Evolutionary conservation across 2,329 filamentous ascomycete genomes (phyloP).

Genomic region (Blastomyces silverae): DNA sequence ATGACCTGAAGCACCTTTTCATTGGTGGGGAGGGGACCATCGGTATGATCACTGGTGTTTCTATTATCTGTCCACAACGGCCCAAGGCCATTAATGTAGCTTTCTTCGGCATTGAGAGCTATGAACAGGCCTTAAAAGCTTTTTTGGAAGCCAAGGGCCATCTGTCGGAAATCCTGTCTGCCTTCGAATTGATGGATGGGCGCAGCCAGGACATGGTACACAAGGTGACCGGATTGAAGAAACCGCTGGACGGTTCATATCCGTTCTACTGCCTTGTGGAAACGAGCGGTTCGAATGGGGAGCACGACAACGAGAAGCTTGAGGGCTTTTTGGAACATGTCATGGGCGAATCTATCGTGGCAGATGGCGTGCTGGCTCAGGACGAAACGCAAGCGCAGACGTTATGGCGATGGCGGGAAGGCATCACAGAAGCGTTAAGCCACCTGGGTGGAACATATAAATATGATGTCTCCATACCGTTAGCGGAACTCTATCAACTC

Average conservation of each 20-base stretch:
- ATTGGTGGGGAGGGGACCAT: slow-evolving; percentile 94
- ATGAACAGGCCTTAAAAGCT: slow-evolving; percentile 76
- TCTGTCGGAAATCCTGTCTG: slow-evolving; percentile 89
- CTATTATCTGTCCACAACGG: slow-evolving; percentile 80
- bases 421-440: slow-evolving; percentile 79
- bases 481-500: slow-evolving; percentile 76
- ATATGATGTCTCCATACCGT: slow-evolving; percentile 92
- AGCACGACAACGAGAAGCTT: slow-evolving; percentile 90
- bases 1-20: slow-evolving; percentile 94
- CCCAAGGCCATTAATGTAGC: slow-evolving; percentile 89
- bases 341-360: slow-evolving; percentile 78
- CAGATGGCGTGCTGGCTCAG: slow-evolving; percentile 85
- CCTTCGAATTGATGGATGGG: slow-evolving; percentile 95
- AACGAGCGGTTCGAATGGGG: slow-evolving; percentile 87
- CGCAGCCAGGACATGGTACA: slow-evolving; percentile 72
- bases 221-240: slow-evolving; percentile 65
- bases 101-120: slow-evolving; percentile 85
- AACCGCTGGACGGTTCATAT: slow-evolving; percentile 73
- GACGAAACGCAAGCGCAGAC: slow-evolving; percentile 81
- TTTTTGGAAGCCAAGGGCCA: slow-evolving; percentile 85
- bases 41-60: slow-evolving; percentile 85
- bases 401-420: slow-evolving; percentile 90
- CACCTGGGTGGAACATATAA: slow-evolving; percentile 97
- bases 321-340: slow-evolving; percentile 85
- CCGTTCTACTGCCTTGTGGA: slow-evolving; percentile 97